Conservation (phyloP, 164 flowering plant genomes). For the Amborella trichopoda region DNA sequence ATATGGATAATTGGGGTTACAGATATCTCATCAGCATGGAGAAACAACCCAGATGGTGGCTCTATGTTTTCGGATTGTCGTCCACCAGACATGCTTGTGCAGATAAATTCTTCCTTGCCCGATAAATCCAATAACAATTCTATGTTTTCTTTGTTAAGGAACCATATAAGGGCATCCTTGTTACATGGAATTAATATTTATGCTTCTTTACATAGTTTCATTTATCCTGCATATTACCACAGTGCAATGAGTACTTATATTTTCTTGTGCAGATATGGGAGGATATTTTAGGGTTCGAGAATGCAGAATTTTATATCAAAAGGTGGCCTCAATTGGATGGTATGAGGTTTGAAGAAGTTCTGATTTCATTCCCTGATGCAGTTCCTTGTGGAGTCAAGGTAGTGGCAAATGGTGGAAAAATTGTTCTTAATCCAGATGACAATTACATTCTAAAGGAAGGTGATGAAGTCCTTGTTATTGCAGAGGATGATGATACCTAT, state of each 20-base stretch:
- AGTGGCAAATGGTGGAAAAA: constrained; percentile 72
- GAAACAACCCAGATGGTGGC: no score
- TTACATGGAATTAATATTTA: no score
- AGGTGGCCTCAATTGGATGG: constrained; percentile 90
- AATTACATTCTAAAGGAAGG: constrained; percentile 61
- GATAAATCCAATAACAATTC: no score
- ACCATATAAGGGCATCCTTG: no score
- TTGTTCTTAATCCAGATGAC: constrained; percentile 71
- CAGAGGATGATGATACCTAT: constrained; percentile 92
- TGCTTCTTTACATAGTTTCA: no score
- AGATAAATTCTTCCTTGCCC: no score
- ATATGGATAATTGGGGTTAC: no score
- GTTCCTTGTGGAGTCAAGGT: constrained; percentile 89
- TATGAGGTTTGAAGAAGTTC: constrained; percentile 46
- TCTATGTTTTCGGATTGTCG: no score
- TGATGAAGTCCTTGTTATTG: constrained; percentile 87
- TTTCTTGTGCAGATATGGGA: constrained; percentile 75
- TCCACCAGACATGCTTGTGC: no score
- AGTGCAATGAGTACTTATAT: neutral
- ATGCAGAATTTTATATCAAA: constrained; percentile 91
- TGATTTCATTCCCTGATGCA: constrained; percentile 88
- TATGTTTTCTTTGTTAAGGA: no score
- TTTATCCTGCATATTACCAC: no score
- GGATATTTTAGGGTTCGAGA: constrained; percentile 92
- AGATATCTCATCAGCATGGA: no score